Evolutionary conservation across 257 asterid species (phyloP).

Genomic region (Craterostigma plantagineum): DNA sequence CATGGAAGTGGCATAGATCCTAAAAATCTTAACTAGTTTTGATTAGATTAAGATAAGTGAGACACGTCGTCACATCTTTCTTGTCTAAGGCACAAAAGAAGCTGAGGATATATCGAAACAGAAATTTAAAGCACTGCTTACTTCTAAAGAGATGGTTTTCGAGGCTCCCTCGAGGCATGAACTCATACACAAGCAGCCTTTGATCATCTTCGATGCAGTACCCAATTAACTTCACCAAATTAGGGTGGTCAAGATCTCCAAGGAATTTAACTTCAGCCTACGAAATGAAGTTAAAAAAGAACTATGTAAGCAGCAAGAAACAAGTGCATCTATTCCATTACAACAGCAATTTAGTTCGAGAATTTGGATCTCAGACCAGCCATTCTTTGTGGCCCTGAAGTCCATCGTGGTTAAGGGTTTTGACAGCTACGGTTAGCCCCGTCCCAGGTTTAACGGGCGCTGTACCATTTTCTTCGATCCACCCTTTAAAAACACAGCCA

Average conservation of each 20-base stretch:
- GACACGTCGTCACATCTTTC: too few relatives aligned
- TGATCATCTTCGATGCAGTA: slow-evolving; percentile 3
- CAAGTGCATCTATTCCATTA: neutral
- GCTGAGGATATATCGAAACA: neutral
- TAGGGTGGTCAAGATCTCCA: slow-evolving; percentile 1
- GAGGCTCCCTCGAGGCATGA: slow-evolving; percentile 1
- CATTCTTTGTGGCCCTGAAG: slow-evolving; percentile 3
- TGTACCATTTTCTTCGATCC: slow-evolving; percentile 1
- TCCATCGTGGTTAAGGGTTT: slow-evolving; percentile 4
- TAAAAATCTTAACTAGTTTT: neutral
- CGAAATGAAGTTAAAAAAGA: neutral
- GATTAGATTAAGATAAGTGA: neutral
- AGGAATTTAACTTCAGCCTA: slow-evolving; percentile 4
- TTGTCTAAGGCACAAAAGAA: too few relatives aligned
- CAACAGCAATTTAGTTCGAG: neutral
- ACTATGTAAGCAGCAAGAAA: neutral
- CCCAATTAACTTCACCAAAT: slow-evolving; percentile 1
- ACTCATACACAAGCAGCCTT: neutral
- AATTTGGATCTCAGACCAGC: neutral
- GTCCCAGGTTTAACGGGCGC: neutral
- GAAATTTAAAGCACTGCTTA: neutral
- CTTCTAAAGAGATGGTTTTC: neutral
- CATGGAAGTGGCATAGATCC: neutral
- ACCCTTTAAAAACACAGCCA: slow-evolving; percentile 3
- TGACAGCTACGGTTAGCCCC: slow-evolving; percentile 3